Percentiles rank a stretch among this genome's conserved stretches.
Evolutionary conservation across 1,284 basidiomycete genomes (phyloP).

Genomic region (Irpex sp.): DNA sequence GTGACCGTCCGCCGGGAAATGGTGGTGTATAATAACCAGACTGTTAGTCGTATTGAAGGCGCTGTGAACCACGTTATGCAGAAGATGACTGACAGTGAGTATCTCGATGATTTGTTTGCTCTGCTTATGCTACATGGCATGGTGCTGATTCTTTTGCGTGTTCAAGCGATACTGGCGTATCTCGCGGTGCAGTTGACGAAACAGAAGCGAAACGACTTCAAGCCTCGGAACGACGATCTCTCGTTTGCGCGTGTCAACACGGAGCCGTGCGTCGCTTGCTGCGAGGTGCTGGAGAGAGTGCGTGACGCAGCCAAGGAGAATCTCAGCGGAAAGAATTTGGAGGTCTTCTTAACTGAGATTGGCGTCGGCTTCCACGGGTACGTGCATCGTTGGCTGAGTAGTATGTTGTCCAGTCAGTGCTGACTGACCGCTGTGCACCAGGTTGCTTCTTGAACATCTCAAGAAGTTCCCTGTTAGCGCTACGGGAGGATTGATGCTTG

Average conservation of each 20-base stretch:
- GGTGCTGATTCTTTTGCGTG: neutral
- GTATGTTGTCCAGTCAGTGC: neutral
- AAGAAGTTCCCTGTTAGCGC: conserved; percentile 96
- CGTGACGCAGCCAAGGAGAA: conserved; percentile 71
- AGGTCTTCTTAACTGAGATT: conserved; percentile 90
- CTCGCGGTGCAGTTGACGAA: conserved; percentile 75
- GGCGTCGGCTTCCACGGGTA: conserved; percentile 93
- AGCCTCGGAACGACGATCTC: conserved; percentile 92
- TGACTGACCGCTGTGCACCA: conserved; percentile 28
- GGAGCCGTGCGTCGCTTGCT: conserved; percentile 89
- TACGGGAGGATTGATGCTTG: conserved; percentile 96
- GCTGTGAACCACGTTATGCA: conserved; percentile 84
- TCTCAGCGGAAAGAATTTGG: conserved; percentile 88
- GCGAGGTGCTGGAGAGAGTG: conserved; percentile 82
- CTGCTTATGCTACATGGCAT: neutral
- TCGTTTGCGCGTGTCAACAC: conserved; percentile 95
- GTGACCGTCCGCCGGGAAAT: conserved; percentile 92
- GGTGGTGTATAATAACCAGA: conserved; percentile 90
- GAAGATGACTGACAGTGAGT: conserved; percentile 78
- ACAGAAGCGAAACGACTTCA: conserved; percentile 97
- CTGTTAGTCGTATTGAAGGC: conserved; percentile 84
- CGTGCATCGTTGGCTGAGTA: conserved; percentile 15
- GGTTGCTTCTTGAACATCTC: conserved; percentile 90
- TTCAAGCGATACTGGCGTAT: conserved; percentile 67
- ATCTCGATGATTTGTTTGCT: neutral